Conservation (phyloP, 805 yeast species). For the Ogataea siamensis region DNA sequence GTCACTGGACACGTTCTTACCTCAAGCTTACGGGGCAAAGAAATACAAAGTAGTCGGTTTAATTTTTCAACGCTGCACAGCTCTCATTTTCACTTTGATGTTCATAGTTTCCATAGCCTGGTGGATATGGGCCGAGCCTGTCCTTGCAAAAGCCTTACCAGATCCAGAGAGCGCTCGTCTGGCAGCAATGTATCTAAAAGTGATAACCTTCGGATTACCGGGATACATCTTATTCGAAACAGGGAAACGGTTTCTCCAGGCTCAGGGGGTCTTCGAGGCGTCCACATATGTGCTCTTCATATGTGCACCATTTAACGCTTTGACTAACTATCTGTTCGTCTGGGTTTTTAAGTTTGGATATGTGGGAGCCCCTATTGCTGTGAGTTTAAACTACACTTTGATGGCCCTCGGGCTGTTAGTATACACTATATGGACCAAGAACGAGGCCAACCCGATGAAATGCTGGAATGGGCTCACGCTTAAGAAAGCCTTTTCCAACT, state of each 20-base stretch:
- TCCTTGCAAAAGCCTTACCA: constrained; percentile 43
- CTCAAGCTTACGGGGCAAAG: constrained; percentile 73
- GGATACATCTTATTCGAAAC: constrained; percentile 67
- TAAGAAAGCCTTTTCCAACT: constrained; percentile 46
- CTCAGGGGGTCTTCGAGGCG: constrained; percentile 79
- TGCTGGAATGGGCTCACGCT: constrained; percentile 38
- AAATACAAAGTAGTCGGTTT: constrained; percentile 66
- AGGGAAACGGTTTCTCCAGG: constrained; percentile 69
- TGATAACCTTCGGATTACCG: constrained; percentile 64
- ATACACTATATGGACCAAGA: constrained; percentile 47
- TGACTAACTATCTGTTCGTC: constrained; percentile 66
- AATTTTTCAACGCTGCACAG: constrained; percentile 64
- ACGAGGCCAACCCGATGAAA: constrained; percentile 34
- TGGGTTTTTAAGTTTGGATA: constrained; percentile 69
- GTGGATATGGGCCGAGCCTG: constrained; percentile 52
- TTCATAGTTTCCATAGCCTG: constrained; percentile 60
- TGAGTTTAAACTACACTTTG: constrained; percentile 65
- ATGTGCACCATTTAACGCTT: constrained; percentile 73
- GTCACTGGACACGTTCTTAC: constrained; percentile 72
- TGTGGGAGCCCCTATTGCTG: constrained; percentile 75
- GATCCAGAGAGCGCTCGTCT: constrained; percentile 45
- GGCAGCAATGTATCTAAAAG: constrained; percentile 57
- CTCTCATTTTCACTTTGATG: constrained; percentile 48
- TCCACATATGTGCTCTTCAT: constrained; percentile 66
- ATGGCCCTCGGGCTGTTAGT: constrained; percentile 59